Base-by-base conservation (phyloP, 2,329 filamentous ascomycete genomes). In the Xenosphaeropsis pyriputrescens region DNA sequence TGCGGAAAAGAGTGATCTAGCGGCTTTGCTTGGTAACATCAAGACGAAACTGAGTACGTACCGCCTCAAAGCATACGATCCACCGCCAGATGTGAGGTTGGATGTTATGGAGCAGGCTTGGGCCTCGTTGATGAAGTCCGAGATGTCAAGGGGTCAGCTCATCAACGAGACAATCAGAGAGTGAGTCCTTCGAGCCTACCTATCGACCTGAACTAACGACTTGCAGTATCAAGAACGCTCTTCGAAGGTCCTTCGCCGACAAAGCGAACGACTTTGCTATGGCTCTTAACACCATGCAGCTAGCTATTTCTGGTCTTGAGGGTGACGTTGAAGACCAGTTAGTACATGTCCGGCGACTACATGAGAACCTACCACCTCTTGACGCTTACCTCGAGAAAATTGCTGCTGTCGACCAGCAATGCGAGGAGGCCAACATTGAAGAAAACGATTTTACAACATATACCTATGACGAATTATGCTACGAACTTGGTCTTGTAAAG, bases 371-470 rank as follows among this genome's bases (percentile, higher is more conserved):
- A 11, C 72, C 84, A 7, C 89, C 89, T 3, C 69, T 98, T n/a
- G 86, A 95, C 50, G 75, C 83, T 42, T 98, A 93, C 55, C 70
- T 98, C 31, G 78, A 85, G 45, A 83, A 85, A 45, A 95, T 98
- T 53, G 83, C 77, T 12, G 75, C 75, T 9, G 72, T 96, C 35
- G 88, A 95, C 53, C 75, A 76, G 45, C 85, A 94, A 60, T 98
- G 91, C 56, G 73, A 79, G 42, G 89, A 96, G 63, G 91, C 91
- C 44, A 96, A 98, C 57, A 95, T 98, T 45, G 91, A 98, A 59
- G 91, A 98, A 54, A 98, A 98, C 59, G 91, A 98, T 63, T 96
- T 91, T 58, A 98, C 91, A n/a, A 96, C 89, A 7, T 96, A 96
- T 61, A 94, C 89, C 8, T 91, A 96, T 57, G 91, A 98, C 55